Percentiles rank a stretch among this genome's conserved stretches.
Conservation (phyloP, 179 eudicot species). For the Vitellaria paradoxa region DNA sequence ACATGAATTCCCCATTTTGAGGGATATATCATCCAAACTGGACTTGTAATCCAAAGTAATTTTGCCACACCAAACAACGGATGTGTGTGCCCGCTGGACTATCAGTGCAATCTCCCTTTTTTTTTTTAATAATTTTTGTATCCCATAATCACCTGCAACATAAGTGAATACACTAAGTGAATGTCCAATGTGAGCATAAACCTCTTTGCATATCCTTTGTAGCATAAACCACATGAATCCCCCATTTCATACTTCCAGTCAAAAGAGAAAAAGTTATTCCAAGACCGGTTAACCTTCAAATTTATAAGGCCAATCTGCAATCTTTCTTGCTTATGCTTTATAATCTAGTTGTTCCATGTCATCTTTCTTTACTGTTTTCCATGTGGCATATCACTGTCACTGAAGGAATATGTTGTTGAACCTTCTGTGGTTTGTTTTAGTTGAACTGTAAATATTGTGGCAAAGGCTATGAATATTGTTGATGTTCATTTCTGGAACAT, state of each 20-base stretch:
- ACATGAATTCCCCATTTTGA: too few species aligned
- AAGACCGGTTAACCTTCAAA: background rate
- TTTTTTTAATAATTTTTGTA: too few species aligned
- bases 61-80: too few species aligned
- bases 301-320: background rate
- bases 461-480: background rate
- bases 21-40: too few species aligned
- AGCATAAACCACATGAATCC: too few species aligned
- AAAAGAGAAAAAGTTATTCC: background rate
- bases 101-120: too few species aligned
- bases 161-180: background rate
- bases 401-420: background rate
- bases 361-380: background rate
- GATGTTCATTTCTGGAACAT: background rate
- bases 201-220: too few species aligned
- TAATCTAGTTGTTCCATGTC: background rate
- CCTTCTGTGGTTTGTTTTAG: background rate
- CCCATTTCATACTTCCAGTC: background rate
- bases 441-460: slow-evolving; percentile 1
- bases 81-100: too few species aligned
- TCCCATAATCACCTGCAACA: too few species aligned
- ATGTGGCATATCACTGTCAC: background rate
- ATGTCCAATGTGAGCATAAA: background rate
- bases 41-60: too few species aligned
- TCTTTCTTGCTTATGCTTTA: background rate